Base-by-base conservation (phyloP, 2,329 filamentous ascomycete genomes). In the Xylaria multiplex region DNA sequence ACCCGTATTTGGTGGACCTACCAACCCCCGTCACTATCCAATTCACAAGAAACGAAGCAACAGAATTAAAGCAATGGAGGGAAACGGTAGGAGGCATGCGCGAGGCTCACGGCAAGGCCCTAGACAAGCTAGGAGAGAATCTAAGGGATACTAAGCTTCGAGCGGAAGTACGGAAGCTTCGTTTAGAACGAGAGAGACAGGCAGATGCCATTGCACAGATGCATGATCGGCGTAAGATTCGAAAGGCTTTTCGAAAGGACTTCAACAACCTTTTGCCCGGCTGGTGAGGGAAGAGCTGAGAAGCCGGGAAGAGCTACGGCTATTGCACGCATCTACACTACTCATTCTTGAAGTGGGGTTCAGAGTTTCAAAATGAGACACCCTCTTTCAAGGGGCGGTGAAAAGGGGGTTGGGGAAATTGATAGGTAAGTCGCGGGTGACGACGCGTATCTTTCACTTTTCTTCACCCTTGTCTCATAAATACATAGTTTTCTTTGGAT, bases 11-110 rank as follows among this genome's bases (percentile, higher is more conserved):
- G 22, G 40, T 30, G 22, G 30, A 62, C 19, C 30, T 50, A 7
- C 57, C 24, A 46, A 62, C 30, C 2, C 59, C 59, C 2, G 6
- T 22, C 0, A 59, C 48, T n/a, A 22, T 63, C 30, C 55, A 59
- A 22, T 64, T 66, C 22, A 63, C 64, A 2, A n/a, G 37, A n/a
- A 49, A 35, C 22, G 59, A 66, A 11, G 49, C 14, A 1, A 4
- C 11, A 37, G 64, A 67, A 30, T 22, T 67, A 13, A 8, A 27
- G 16, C 60, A 64, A 43, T 58, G 60, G 58, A 3, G 6, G 11
- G 37, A 37, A 16, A 37, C 55, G 2, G 55, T 45, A 5, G 60
- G 59, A 24, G 32, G 7, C 2, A 11, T 57, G 19, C 42, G 50
- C 24, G 35, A 55, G 3, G 49, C 59, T 27, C 60, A 64, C 14